Base-by-base conservation (phyloP, 768 basidiomycete species). In the Hydnomerulius pinastri region DNA sequence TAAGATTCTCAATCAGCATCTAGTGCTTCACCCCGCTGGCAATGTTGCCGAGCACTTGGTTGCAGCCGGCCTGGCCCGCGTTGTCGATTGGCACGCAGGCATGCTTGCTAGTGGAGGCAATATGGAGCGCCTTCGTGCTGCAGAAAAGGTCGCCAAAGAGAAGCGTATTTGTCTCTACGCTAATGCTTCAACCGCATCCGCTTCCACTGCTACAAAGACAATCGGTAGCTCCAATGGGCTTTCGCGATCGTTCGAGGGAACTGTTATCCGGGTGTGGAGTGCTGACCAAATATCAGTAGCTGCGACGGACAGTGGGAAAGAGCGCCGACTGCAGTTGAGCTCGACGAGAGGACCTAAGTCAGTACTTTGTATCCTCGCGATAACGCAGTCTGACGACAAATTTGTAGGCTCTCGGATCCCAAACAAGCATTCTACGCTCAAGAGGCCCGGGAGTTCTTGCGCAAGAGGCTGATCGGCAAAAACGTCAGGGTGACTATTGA, bases 81-180 rank as follows among this genome's bases (percentile, higher is more conserved):
- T 98, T 43, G 87, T 98, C 51, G 95, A 96, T 65, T 98, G 95
- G 95, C 96, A 99, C 67, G 94, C 96, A 13, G 95, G 95, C 18
- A 88, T 98, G 80, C 82, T 99, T 18, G 84, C 92, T 1, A 80
- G 77, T 46, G 75, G 78, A 44, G 93, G 93, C 33, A 89, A 83
- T 4, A 91, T 98, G 82, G 92, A 95, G 60, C 85, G 83, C 35
- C 78, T 98, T 24, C 85, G 95, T 44, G 80, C 83, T 1, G 92
- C 91, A 0, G 95, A 98, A 71, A 86, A 79, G 66, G 64, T 59
- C 41, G 92, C 91, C 18, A 92, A 90, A 66, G 86, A 90, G 64
- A 87, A 82, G 61, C 81, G 84, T 25, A 68, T 77, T 2, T 82
- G 74, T 53, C 74, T 96, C 8, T 93, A 90, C 60, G 86, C 86